phyloP scores from a whole-genome alignment of 768 basidiomycete genomes.

The Tricholomella constricta region DNA sequence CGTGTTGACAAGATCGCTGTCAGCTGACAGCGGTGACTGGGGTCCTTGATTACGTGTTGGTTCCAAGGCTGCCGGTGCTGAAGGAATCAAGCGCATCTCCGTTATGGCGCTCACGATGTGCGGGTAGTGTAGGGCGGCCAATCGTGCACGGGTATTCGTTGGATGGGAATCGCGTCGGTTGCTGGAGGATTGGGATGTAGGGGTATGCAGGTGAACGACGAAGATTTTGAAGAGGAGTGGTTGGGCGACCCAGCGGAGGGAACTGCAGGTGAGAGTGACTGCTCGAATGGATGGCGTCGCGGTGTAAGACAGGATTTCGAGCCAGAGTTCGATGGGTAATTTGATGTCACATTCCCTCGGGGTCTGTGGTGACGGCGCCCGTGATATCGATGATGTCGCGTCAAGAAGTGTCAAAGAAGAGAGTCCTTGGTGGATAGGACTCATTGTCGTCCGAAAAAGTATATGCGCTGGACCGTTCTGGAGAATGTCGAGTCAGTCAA shows the following conservation, averaged over 20 bases:
- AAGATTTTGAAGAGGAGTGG: constrained; percentile 22
- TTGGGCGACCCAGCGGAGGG: constrained; percentile 19
- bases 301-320: constrained; percentile 16
- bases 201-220: constrained; percentile 10
- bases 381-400: not conserved
- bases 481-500: not conserved
- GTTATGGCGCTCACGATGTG: constrained; percentile 16
- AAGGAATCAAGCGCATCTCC: constrained; percentile 17
- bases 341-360: not conserved
- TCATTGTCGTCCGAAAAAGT: constrained; percentile 6
- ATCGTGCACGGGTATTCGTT: constrained; percentile 7
- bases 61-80: constrained; percentile 1
- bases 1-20: constrained; percentile 12
- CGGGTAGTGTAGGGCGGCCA: constrained; percentile 7
- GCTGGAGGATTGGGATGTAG: not conserved
- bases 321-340: constrained; percentile 21
- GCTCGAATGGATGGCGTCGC: constrained; percentile 8
- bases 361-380: not conserved
- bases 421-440: not conserved
- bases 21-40: constrained; percentile 1
- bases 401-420: not conserved
- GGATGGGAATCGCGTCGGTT: constrained; percentile 10
- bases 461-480: not conserved
- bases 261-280: constrained; percentile 13
- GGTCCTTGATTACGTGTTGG: not conserved